phyloP scores from a whole-genome alignment of 1,139 yeast species.

The Candida pseudoviswanathii region DNA sequence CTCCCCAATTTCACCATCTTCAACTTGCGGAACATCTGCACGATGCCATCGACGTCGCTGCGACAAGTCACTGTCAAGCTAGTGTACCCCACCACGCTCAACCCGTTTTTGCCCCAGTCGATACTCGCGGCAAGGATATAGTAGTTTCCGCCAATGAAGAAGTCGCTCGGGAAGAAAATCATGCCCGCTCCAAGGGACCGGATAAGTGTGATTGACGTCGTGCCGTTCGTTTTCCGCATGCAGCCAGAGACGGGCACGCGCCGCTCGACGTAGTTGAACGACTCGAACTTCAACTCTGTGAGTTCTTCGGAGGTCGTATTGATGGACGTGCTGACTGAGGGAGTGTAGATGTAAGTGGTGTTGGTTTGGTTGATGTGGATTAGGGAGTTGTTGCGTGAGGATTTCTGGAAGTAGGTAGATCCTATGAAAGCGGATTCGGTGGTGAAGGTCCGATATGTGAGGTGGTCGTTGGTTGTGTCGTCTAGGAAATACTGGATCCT shows the following conservation, averaged over 20 bases:
- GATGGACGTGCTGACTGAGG: background rate
- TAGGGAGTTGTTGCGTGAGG: background rate
- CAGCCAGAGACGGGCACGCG: conserved; percentile 14
- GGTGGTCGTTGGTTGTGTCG: background rate
- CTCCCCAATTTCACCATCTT: conserved; percentile 9
- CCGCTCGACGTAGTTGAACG: background rate
- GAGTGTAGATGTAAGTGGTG: conserved; percentile 5
- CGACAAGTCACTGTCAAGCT: conserved; percentile 13
- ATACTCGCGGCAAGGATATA: conserved; percentile 9
- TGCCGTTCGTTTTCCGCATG: conserved; percentile 8
- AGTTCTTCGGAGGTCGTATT: background rate
- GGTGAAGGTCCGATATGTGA: background rate
- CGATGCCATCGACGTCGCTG: conserved; percentile 6
- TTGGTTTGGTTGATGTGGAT: conserved; percentile 10
- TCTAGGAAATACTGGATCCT: background rate
- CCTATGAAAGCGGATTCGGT: background rate
- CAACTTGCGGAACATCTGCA: conserved; percentile 13
- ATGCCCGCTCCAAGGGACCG: background rate
- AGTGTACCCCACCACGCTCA: conserved; percentile 5
- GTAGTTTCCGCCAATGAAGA: conserved; percentile 9
- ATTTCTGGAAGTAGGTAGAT: background rate
- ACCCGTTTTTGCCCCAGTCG: conserved; percentile 14
- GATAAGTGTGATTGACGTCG: conserved; percentile 8
- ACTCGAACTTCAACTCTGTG: conserved; percentile 4
- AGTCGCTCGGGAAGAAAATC: conserved; percentile 9